phyloP scores from a whole-genome alignment of 805 yeast genomes.

The Yarrowia divulgata region DNA sequence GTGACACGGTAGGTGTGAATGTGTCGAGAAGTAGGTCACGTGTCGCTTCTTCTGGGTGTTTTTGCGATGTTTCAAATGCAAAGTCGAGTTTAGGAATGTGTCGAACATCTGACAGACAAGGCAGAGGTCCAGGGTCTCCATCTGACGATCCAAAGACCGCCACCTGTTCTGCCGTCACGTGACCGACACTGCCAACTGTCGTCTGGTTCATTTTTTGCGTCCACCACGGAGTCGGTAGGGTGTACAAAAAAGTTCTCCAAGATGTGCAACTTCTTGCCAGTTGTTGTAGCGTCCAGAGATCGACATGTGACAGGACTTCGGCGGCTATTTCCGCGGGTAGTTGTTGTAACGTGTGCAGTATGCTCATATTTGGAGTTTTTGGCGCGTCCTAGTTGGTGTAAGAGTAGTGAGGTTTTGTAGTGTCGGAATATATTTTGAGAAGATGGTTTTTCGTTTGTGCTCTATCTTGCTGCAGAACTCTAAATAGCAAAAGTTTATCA shows the following conservation, averaged over 20 bases:
- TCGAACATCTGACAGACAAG: neutral
- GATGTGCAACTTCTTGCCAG: neutral
- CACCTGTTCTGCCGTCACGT: neutral
- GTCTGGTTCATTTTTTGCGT: neutral
- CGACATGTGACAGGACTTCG: constrained; percentile 11
- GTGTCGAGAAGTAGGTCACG: constrained; percentile 5
- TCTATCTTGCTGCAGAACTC: constrained; percentile 33
- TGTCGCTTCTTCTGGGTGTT: neutral
- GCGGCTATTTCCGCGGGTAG: neutral
- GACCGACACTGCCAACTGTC: neutral
- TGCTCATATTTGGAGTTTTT: neutral
- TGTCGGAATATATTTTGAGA: neutral
- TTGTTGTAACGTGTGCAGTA: neutral
- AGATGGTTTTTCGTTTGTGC: neutral
- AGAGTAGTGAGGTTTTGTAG: neutral
- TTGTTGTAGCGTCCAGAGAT: constrained; percentile 7
- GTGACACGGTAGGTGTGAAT: constrained; percentile 8
- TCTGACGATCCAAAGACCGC: neutral
- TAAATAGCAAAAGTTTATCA: constrained; percentile 8
- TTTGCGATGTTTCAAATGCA: neutral
- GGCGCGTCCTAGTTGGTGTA: neutral
- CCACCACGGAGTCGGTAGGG: constrained; percentile 14
- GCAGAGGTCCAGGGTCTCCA: neutral
- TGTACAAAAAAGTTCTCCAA: neutral
- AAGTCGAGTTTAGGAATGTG: neutral